Evolutionary conservation across 768 basidiomycete genomes (phyloP), one percentile per base, ranked within the genome.

Genomic region (Termitomyces sp.): DNA sequence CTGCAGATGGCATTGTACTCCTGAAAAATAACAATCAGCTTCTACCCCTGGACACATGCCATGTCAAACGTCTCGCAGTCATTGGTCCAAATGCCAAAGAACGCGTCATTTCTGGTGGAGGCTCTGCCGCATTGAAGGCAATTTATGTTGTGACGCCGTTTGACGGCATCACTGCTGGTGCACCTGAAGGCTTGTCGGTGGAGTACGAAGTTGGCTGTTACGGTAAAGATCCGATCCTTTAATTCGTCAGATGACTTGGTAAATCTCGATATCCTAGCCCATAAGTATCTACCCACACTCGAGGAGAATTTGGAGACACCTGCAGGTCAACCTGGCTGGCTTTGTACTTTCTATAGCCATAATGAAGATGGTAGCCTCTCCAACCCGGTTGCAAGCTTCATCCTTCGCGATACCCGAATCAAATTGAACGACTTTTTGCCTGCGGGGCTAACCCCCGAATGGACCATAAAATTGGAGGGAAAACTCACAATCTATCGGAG

Each of bases 51-150:
- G 63, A 64, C n/a, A 51, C 66, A 8, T 57, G 55, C 22, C 65
- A 63, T 28, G 66, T 75, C 37, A 76, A 75, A 60, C 80, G 73
- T 55, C 70, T 90, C 40, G 84, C 82, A 5, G 71, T 88, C 45
- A 83, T 88, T 53, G 87, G 87, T 1, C 84, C 87, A 2, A 88
- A 88, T 66, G 82, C 81, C 42, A 80, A 81, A 65, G 81, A 79
- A 48, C 68, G 78, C 38, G 74, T 87, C 6, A 81, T 88, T 44
- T 90, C 87, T 19, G 86, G 86, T 12, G 90, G 90, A 24, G 89
- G 90, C 35, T 89, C 89, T 34, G 86, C 87, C 10, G 84, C 85
- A 10, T 74, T 93, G 51, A 87, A 83, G 56, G 72, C 86, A 1
- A 80, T 77, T 15, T 89, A 88, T 71, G 74, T 81, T 28, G 72